Base-by-base conservation (phyloP, 1,284 basidiomycete genomes). In the Naganishia sp. region DNA sequence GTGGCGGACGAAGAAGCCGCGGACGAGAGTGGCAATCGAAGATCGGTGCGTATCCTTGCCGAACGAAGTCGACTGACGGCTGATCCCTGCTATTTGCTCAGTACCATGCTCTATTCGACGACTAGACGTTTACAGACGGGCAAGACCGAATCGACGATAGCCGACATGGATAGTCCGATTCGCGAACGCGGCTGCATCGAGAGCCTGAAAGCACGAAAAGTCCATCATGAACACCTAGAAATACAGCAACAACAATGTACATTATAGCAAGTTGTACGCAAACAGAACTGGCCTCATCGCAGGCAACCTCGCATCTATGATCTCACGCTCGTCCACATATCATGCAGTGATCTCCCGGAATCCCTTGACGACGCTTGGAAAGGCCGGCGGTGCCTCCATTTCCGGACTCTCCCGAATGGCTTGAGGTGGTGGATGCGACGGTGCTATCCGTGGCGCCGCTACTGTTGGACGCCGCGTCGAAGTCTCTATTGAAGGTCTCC, bases 91-190 rank as follows among this genome's bases (percentile, higher is more conserved):
- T 32, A 10, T 4, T 6, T 1, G 25, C 47, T 50, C 18, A 66
- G 65, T 66, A 62, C 55, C 65, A 54, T 21, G 54, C 65, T n/a
- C 42, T 66, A 31, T 66, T 66, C 39, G 57, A 52, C 21, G 65
- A 66, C 32, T 66, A 45, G 41, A 17, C 18, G 28, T 28, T n/a
- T 15, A 17, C 13, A 32, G 23, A 45, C n/a, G 9, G 9, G 43
- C 43, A 15, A 18, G 25, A 45, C 2, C 55, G 45, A 6, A 31
- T 18, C 13, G 21, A 21, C 18, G n/a, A 28, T 23, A n/a, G 31
- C 55, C 35, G 35, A 13, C 35, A 39, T 39, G 35, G 13, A 39
- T 6, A 9, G 7, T 13, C 35, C 35, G 13, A 3, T 39, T 39
- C 35, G 7, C 10, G 4, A 39, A 39, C 5, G 13, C 35, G 13